Percentiles rank a stretch among this genome's conserved stretches.
Conservation (phyloP, 257 asterid species). For the Ocimum tenuiflorum region DNA sequence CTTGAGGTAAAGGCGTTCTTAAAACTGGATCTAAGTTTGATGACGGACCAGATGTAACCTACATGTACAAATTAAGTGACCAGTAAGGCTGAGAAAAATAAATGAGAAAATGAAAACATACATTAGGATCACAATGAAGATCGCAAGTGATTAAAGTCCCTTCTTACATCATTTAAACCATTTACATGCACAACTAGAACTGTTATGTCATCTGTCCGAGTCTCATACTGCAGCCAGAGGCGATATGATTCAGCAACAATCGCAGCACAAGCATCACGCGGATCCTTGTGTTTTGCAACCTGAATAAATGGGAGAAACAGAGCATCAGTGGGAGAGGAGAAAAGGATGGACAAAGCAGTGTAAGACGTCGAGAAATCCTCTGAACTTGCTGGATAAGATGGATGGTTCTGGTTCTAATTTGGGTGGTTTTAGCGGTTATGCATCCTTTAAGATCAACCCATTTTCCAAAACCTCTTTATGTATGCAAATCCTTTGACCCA, state of each 20-base stretch:
- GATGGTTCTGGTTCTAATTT: background rate
- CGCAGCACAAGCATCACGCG: conserved; percentile 99
- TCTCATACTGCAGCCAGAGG: conserved; percentile 92
- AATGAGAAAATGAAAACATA: conserved; percentile 5
- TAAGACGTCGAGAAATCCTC: background rate
- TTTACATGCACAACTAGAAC: conserved; percentile 82
- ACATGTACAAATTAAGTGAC: conserved; percentile 20
- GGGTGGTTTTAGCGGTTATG: background rate
- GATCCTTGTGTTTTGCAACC: conserved; percentile 81
- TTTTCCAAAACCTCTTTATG: background rate
- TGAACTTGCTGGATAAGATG: conserved; percentile 7
- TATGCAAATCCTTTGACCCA: conserved; percentile 1
- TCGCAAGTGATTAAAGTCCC: conserved; percentile 12
- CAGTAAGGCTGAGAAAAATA: conserved; percentile 13
- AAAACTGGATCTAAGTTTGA: conserved; percentile 34
- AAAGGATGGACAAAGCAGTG: background rate
- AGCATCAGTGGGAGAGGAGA: conserved; percentile 6
- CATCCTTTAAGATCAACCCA: background rate
- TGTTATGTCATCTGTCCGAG: conserved; percentile 97
- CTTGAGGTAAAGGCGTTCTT: conserved; percentile 69
- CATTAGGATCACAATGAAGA: background rate
- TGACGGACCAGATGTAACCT: conserved; percentile 47
- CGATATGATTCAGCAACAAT: conserved; percentile 97
- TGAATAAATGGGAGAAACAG: conserved; percentile 24
- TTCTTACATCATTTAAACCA: conserved; percentile 66